Evolutionary conservation across 1,284 basidiomycete genomes (phyloP).

Genomic region (Gymnopus androsaceus): DNA sequence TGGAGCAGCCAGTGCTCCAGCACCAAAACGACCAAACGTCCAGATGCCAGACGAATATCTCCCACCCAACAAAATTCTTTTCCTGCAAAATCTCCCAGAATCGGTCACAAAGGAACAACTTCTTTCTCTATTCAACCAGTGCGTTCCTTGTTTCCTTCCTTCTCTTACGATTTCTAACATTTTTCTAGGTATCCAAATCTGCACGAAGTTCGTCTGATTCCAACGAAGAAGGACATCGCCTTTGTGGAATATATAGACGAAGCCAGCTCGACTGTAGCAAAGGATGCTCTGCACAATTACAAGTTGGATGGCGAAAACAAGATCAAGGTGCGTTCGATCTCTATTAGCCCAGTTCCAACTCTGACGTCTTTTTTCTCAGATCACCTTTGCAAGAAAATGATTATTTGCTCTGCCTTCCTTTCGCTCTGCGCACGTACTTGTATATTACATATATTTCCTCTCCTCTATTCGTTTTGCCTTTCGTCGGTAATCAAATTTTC

Average conservation of each 20-base stretch:
- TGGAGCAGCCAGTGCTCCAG: constrained; percentile 63
- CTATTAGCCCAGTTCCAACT: not conserved
- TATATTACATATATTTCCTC: not conserved
- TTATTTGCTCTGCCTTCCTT: not conserved
- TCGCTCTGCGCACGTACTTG: not conserved
- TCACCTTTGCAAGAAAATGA: constrained; percentile 64
- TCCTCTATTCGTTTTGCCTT: not conserved
- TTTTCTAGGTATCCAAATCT: constrained; percentile 82
- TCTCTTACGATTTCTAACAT: constrained; percentile 11
- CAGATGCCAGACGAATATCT: constrained; percentile 99
- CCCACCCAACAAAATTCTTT: constrained; percentile 98
- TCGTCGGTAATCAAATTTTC: not conserved
- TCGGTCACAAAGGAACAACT: constrained; percentile 88
- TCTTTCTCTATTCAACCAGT: constrained; percentile 87
- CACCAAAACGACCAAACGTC: constrained; percentile 77
- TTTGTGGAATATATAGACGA: constrained; percentile 97
- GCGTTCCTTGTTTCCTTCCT: constrained; percentile 28
- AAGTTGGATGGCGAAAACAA: constrained; percentile 94
- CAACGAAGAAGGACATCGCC: constrained; percentile 93
- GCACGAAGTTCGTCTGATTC: constrained; percentile 94
- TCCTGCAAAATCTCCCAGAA: constrained; percentile 96
- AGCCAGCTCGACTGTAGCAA: constrained; percentile 83
- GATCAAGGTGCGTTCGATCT: constrained; percentile 72
- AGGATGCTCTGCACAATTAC: constrained; percentile 95
- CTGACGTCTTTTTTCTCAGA: constrained; percentile 36